Percentiles rank a stretch among this genome's conserved stretches.
Conservation (phyloP, 2,329 filamentous ascomycete genomes). For the Fusarium falciforme region DNA sequence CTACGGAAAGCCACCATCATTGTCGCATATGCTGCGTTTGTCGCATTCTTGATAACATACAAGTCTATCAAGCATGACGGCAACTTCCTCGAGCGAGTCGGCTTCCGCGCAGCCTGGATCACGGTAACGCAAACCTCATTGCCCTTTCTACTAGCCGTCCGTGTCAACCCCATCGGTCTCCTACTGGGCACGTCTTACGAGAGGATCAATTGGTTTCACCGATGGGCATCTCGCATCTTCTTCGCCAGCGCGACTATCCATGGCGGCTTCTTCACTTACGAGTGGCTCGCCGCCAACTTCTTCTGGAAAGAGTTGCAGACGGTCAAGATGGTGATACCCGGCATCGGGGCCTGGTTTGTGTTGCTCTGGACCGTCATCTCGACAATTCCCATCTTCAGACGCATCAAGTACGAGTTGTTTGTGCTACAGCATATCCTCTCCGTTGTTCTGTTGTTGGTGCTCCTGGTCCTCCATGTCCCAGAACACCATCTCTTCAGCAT, state of each 20-base stretch:
- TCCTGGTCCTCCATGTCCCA: conserved; percentile 41
- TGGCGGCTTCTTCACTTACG: conserved; percentile 38
- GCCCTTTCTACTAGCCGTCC: conserved; percentile 39
- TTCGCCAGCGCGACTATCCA: conserved; percentile 42
- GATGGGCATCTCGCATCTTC: conserved; percentile 40
- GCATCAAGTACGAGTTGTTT: conserved; percentile 44
- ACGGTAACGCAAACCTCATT: conserved; percentile 38
- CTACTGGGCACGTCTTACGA: conserved; percentile 42
- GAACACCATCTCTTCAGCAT: conserved; percentile 43
- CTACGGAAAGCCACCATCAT: conserved; percentile 29
- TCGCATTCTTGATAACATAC: conserved; percentile 38
- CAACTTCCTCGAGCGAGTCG: conserved; percentile 41
- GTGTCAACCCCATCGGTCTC: conserved; percentile 39
- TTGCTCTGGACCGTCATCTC: conserved; percentile 41
- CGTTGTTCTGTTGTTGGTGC: conserved; percentile 33
- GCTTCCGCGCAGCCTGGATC: conserved; percentile 43
- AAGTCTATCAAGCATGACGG: conserved; percentile 44
- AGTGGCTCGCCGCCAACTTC: conserved; percentile 41
- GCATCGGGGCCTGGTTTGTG: conserved; percentile 42
- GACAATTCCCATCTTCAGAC: conserved; percentile 39
- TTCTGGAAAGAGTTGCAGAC: conserved; percentile 42
- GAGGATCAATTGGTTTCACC: conserved; percentile 42
- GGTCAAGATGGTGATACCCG: conserved; percentile 42
- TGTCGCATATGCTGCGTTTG: conserved; percentile 31
- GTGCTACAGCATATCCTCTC: conserved; percentile 43